Evolutionary conservation across 1,139 yeast genomes (phyloP).

Genomic region (Lodderomyces margitis): DNA sequence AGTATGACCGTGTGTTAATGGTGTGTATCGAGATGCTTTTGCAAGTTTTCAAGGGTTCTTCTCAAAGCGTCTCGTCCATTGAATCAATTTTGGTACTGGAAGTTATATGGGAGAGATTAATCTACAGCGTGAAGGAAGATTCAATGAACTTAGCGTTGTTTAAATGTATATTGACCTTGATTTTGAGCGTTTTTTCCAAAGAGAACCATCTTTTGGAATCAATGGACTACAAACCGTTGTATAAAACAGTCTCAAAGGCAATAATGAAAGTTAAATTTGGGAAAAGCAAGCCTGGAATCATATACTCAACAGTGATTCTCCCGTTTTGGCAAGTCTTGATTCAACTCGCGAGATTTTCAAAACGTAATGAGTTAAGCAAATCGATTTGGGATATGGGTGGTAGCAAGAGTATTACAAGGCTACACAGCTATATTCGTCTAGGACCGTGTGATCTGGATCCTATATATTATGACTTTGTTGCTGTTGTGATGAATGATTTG

Average conservation of each 20-base stretch:
- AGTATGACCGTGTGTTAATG: conserved; percentile 59
- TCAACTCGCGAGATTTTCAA: conserved; percentile 37
- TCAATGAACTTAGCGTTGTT: conserved; percentile 46
- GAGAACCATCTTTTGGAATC: conserved; percentile 9
- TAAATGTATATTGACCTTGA: conserved; percentile 40
- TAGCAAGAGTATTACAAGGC: conserved; percentile 28
- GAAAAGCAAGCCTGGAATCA: conserved; percentile 19
- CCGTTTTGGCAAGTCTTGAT: conserved; percentile 50
- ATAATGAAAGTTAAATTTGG: conserved; percentile 53
- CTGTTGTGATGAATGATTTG: conserved; percentile 2
- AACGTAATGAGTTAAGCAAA: conserved; percentile 30
- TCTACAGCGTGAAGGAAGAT: conserved; percentile 21
- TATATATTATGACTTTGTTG: conserved; percentile 37
- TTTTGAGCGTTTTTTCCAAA: conserved; percentile 21
- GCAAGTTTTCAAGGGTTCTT: conserved; percentile 25
- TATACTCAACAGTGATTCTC: conserved; percentile 45
- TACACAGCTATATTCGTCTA: conserved; percentile 44
- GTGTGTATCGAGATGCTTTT: conserved; percentile 52
- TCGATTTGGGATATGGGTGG: conserved; percentile 56
- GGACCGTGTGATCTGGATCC: conserved; percentile 57
- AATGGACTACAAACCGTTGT: conserved; percentile 16
- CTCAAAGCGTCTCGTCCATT: conserved; percentile 14
- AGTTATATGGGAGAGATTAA: conserved; percentile 44
- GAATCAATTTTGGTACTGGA: conserved; percentile 39
- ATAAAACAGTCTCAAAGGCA: conserved; percentile 48